Conservation (phyloP, 1,139 yeast genomes). For the Protomyces inouyei region DNA sequence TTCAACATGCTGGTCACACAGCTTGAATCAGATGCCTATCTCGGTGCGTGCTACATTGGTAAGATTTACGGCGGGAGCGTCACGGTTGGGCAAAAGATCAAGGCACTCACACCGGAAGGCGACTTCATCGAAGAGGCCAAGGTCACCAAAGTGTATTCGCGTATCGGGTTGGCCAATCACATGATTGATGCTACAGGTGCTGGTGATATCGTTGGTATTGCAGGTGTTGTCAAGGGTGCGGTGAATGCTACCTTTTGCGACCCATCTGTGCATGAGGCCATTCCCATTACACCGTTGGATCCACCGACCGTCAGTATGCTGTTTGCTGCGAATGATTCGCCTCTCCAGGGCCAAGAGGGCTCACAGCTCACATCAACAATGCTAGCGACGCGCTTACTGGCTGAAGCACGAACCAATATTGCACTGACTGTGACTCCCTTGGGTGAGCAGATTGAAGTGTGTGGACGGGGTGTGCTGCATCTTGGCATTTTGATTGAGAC, state of each 20-base stretch:
- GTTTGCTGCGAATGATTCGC: conserved; percentile 24
- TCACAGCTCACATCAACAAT: conserved; percentile 18
- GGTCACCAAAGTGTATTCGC: conserved; percentile 22
- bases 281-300: conserved; percentile 20
- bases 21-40: conserved; percentile 18
- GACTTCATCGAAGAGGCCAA: conserved; percentile 20
- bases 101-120: conserved; percentile 23
- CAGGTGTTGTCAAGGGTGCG: conserved; percentile 20
- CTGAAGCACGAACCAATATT: conserved; percentile 27
- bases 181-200: conserved; percentile 21
- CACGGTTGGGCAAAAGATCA: conserved; percentile 7
- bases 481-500: conserved; percentile 24
- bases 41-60: conserved; percentile 23
- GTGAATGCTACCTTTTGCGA: conserved; percentile 25
- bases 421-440: conserved; percentile 6
- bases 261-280: not conserved
- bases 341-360: conserved; percentile 23
- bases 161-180: conserved; percentile 14
- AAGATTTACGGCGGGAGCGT: conserved; percentile 22
- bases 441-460: conserved; percentile 20
- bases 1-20: conserved; percentile 25
- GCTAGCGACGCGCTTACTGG: conserved; percentile 8
- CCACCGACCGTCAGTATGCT: conserved; percentile 26
- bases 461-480: conserved; percentile 26
- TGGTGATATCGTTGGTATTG: conserved; percentile 23